Percentiles rank a stretch among this genome's conserved stretches.
Evolutionary conservation across 2,329 filamentous ascomycete species (phyloP).

Genomic region (Epichloe festucae): DNA sequence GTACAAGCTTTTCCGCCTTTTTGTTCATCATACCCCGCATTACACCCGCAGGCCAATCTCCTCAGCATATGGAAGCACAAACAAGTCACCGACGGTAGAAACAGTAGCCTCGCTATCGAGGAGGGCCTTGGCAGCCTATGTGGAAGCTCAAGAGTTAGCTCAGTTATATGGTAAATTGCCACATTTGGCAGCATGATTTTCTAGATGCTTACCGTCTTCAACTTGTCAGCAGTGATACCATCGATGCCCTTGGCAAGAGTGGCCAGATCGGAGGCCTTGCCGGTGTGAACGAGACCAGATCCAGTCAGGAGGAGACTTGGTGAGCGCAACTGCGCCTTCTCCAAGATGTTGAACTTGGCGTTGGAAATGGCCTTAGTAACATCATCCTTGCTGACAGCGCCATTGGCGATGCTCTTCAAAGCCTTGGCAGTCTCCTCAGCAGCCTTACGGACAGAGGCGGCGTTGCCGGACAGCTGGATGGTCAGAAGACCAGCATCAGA

Average conservation of each 20-base stretch:
- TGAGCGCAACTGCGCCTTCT: slow-evolving; percentile 65
- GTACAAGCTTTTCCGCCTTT: slow-evolving; percentile 24
- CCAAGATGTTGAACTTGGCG: slow-evolving; percentile 85
- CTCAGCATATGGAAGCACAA: slow-evolving; percentile 80
- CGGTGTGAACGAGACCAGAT: slow-evolving; percentile 66
- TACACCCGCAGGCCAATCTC: slow-evolving; percentile 93
- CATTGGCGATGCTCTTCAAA: slow-evolving; percentile 68
- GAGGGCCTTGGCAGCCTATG: slow-evolving; percentile 81
- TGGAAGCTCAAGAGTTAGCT: slow-evolving; percentile 5
- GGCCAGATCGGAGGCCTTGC: slow-evolving; percentile 72
- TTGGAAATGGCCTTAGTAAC: slow-evolving; percentile 83
- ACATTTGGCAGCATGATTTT: not conserved
- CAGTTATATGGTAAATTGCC: slow-evolving; percentile 4
- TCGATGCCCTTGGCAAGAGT: slow-evolving; percentile 69
- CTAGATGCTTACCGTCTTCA: slow-evolving; percentile 61
- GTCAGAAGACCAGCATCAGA: slow-evolving; percentile 87
- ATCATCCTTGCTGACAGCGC: slow-evolving; percentile 68
- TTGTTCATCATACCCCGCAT: slow-evolving; percentile 24
- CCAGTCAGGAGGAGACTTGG: slow-evolving; percentile 74
- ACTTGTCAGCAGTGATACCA: slow-evolving; percentile 66
- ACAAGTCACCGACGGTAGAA: slow-evolving; percentile 81
- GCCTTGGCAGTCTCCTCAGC: slow-evolving; percentile 67
- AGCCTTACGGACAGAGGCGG: slow-evolving; percentile 57
- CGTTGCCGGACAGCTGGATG: slow-evolving; percentile 66
- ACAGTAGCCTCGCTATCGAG: slow-evolving; percentile 82